phyloP scores from a whole-genome alignment of 2,329 filamentous ascomycete species.

The Colletotrichum spaethianum region DNA sequence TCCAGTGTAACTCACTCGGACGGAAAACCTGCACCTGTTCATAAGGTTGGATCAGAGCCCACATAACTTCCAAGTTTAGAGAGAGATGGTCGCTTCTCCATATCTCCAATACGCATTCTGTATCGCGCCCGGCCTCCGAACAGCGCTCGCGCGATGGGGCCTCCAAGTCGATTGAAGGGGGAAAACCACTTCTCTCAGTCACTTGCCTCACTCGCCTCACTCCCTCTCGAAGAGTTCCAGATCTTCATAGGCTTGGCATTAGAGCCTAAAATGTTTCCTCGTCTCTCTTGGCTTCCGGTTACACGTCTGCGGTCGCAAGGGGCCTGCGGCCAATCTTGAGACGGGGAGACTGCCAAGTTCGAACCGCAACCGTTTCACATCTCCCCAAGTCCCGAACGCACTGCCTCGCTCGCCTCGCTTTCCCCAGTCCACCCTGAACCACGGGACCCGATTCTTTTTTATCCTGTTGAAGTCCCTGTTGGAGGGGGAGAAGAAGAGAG shows the following conservation, averaged over 20 bases:
- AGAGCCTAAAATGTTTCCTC: constrained; percentile 35
- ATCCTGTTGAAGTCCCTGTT: not conserved
- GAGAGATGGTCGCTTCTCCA: constrained; percentile 11
- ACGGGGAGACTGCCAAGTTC: constrained; percentile 37
- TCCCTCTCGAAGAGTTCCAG: constrained; percentile 1
- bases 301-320: constrained; percentile 34
- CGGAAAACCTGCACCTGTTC: not conserved
- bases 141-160: not conserved
- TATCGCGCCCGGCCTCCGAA: not conserved
- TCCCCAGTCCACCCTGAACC: constrained; percentile 1
- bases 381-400: constrained; percentile 22
- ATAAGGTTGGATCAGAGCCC: constrained; percentile 3
- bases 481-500: not conserved
- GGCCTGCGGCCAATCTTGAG: constrained; percentile 38
- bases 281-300: constrained; percentile 25
- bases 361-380: constrained; percentile 41
- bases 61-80: constrained; percentile 17
- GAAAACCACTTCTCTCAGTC: not conserved
- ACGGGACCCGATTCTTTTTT: not conserved
- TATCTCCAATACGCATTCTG: constrained; percentile 17
- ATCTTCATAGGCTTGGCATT: constrained; percentile 32
- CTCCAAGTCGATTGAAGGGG: not conserved
- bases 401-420: constrained; percentile 34
- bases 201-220: not conserved
- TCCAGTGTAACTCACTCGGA: constrained; percentile 4